Base-by-base conservation (phyloP, 2,329 filamentous ascomycete genomes). In the Alternaria burnsii region DNA sequence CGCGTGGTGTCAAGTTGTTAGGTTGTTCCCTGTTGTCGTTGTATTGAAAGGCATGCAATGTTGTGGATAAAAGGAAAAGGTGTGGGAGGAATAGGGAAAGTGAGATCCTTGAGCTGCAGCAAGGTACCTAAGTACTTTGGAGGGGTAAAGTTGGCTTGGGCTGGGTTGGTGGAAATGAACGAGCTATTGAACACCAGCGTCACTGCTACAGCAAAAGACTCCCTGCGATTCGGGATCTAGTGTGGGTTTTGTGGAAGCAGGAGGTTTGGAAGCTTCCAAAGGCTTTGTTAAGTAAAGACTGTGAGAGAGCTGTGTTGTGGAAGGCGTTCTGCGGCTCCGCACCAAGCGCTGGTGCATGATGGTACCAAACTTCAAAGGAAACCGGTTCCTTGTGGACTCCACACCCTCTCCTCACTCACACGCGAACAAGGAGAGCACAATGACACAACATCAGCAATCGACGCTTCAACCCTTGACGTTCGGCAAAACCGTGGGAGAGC, bases 21-120 rank as follows among this genome's bases (percentile, higher is more conserved):
- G 55, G 55, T 47, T 58, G 16, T 54, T 54, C 55, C 55, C 55
- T 58, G 55, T 41, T 54, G 42, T 28, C 28, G 46, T 28, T 24
- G 46, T 41, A 26, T 50, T 52, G 54, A 11, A 41, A 44, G 28
- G 40, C 34, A 26, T 54, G 55, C 44, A 32, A 54, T 28, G 47
- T 22, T 42, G 51, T 54, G 50, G 46, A 9, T 36, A 26, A 38
- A 38, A 46, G 50, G 53, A 28, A 56, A 47, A 20, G 20, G 40
- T 42, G 20, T 42, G 40, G 14, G 34, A 30, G 36, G 26, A 38
- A 14, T 38, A 14, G 18, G 28, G 26, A 11, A 38, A 5, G 24
- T 43, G 44, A 42, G 5, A 42, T 42, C 20, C 14, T 16, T 20
- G 40, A 42, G 40, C 20, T 24, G 40, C 40, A 42, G 40, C 20